Evolutionary conservation across 2,329 filamentous ascomycete genomes (phyloP).

Genomic region (Xylaria sp.): DNA sequence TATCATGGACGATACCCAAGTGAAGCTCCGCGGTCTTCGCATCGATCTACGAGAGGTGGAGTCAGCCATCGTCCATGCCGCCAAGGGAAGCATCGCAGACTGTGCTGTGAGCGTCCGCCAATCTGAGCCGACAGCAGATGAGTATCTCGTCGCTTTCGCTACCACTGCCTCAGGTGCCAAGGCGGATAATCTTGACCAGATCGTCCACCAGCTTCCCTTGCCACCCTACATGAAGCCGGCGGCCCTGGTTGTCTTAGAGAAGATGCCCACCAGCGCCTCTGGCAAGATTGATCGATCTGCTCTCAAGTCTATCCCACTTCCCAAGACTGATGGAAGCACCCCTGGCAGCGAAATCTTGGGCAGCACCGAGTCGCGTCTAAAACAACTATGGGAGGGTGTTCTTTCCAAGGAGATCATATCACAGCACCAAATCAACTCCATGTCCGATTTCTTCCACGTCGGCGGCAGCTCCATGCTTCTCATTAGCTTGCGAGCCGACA

Average conservation of each 20-base stretch:
- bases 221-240: slow-evolving; percentile 53
- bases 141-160: slow-evolving; percentile 28
- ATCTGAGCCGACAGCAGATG: not conserved
- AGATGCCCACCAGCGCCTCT: slow-evolving; percentile 46
- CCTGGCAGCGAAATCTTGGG: not conserved
- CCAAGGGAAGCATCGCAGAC: not conserved
- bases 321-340: not conserved
- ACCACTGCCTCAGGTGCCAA: not conserved
- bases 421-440: slow-evolving; percentile 9
- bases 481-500: slow-evolving; percentile 26
- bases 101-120: slow-evolving; percentile 15
- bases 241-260: slow-evolving; percentile 41
- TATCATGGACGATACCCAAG: slow-evolving; percentile 52
- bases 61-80: slow-evolving; percentile 11
- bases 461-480: slow-evolving; percentile 42
- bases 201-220: slow-evolving; percentile 41
- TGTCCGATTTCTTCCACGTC: slow-evolving; percentile 41
- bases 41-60: slow-evolving; percentile 53
- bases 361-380: not conserved
- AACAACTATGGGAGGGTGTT: slow-evolving; percentile 5
- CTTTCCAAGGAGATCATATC: slow-evolving; percentile 24
- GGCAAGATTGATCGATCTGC: slow-evolving; percentile 51
- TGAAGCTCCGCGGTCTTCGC: slow-evolving; percentile 43
- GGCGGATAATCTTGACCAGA: not conserved
- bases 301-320: slow-evolving; percentile 30